Evolutionary conservation across 1,284 basidiomycete species (phyloP), one percentile per base, ranked within the genome.

Genomic region (Boletellus deceptivus): DNA sequence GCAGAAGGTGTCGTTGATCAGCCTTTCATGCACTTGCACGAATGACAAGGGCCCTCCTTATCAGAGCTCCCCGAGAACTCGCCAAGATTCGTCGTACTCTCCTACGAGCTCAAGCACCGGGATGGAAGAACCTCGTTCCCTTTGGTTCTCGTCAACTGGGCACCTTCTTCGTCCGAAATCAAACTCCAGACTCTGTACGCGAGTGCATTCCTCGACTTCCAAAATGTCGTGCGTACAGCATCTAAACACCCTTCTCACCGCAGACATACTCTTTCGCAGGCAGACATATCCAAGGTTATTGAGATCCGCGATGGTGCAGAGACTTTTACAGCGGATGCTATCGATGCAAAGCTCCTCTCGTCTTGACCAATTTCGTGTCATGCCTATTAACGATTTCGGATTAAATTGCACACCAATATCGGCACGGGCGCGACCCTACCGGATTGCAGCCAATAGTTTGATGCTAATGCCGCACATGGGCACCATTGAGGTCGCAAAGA

Each of bases 111-210:
- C 20, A 77, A 79, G 40, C 91, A 96, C 69, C 68, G 67, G 6
- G 95, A 98, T 62, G 94, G 94, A 3, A 79, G 95, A 34, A 85
- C 79, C 54, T 93, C 91, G 1, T 93, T 87, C 62, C 91, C 91
- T 2, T 75, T 94, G 14, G 83, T 91, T 3, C 75, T 95, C 46
- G 74, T 96, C 69, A 93, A 94, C 72, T 95, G 92, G 91, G 81
- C 81, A 17, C 92, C 92, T 18, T 76, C 73, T 7, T 78, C 83
- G 2, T 85, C 83, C 55, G 89, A 93, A 63, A 90, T 79, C 22
- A 79, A 83, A 31, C 72, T 91, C 54, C 75, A 91, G 65, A 94
- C 91, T 2, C 74, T 95, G 6, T 89, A 95, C 59, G 91, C 92
- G 2, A 92, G 88, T 54, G 86, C 88, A 2, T 74, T 92, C 41